phyloP scores from a whole-genome alignment of 2,329 filamentous ascomycete genomes.

The Trichoderma sp. region DNA sequence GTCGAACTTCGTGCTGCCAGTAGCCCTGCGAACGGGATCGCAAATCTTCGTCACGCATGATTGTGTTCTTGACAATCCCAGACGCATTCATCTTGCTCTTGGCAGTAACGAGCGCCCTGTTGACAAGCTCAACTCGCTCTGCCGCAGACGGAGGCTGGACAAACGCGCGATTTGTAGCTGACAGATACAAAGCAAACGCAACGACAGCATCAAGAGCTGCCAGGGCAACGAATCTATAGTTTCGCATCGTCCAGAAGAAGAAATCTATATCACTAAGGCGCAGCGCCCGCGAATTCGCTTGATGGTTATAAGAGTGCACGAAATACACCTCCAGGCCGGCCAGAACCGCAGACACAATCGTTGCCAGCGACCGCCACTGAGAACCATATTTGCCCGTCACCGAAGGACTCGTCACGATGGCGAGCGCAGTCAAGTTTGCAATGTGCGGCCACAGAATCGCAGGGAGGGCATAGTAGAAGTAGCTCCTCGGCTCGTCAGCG shows the following conservation, averaged over 20 bases:
- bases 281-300: slow-evolving; percentile 64
- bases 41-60: slow-evolving; percentile 72
- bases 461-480: slow-evolving; percentile 80
- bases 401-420: slow-evolving; percentile 70
- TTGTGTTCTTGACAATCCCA: slow-evolving; percentile 78
- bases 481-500: slow-evolving; percentile 68
- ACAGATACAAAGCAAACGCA: slow-evolving; percentile 71
- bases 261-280: slow-evolving; percentile 67
- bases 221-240: slow-evolving; percentile 66
- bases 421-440: slow-evolving; percentile 72
- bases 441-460: slow-evolving; percentile 77
- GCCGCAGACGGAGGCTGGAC: slow-evolving; percentile 62
- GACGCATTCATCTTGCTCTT: slow-evolving; percentile 72
- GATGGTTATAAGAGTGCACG: slow-evolving; percentile 66
- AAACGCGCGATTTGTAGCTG: slow-evolving; percentile 79
- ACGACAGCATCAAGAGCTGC: slow-evolving; percentile 66
- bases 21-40: slow-evolving; percentile 70
- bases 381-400: slow-evolving; percentile 66
- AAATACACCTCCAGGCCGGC: slow-evolving; percentile 68
- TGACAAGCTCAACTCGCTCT: slow-evolving; percentile 66
- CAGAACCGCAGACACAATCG: slow-evolving; percentile 62
- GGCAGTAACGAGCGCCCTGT: slow-evolving; percentile 60
- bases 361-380: slow-evolving; percentile 72
- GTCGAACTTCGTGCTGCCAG: slow-evolving; percentile 76
- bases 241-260: slow-evolving; percentile 71